Evolutionary conservation across 1,139 yeast genomes (phyloP).

Genomic region (Nematodospora anomalae): DNA sequence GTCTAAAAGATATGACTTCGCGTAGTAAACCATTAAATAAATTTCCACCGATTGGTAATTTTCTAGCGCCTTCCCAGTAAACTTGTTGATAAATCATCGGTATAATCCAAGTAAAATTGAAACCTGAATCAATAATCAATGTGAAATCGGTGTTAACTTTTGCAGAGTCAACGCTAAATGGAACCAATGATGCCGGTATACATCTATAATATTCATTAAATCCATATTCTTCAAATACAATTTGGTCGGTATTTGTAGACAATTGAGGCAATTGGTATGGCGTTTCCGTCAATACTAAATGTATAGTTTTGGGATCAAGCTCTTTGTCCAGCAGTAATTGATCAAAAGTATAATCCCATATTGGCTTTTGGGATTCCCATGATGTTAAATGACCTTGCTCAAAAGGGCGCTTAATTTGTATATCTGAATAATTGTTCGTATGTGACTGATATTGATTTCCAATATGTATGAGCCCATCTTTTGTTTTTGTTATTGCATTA

Average conservation of each 20-base stretch:
- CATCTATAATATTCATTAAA: constrained; percentile 66
- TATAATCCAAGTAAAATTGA: constrained; percentile 80
- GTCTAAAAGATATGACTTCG: constrained; percentile 85
- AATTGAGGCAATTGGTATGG: constrained; percentile 83
- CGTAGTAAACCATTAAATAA: constrained; percentile 77
- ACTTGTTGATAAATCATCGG: constrained; percentile 83
- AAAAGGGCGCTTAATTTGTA: constrained; percentile 75
- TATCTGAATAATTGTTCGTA: constrained; percentile 74
- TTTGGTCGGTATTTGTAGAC: constrained; percentile 85
- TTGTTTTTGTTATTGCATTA: constrained; percentile 73
- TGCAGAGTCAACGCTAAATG: constrained; percentile 48
- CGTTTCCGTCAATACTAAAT: constrained; percentile 68
- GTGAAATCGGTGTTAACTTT: constrained; percentile 55
- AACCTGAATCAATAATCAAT: constrained; percentile 85
- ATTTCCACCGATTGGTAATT: constrained; percentile 82
- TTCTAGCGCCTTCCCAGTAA: constrained; percentile 74
- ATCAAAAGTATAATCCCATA: constrained; percentile 79
- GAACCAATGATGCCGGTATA: constrained; percentile 65
- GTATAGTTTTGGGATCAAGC: constrained; percentile 47
- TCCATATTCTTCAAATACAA: constrained; percentile 91
- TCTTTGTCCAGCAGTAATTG: constrained; percentile 30
- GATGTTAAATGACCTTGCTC: constrained; percentile 87
- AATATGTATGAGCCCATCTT: constrained; percentile 70
- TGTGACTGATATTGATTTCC: constrained; percentile 66
- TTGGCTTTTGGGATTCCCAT: constrained; percentile 90